A percentile compares a stretch with the other conserved stretches of the same genome.
phyloP scores from a whole-genome alignment of 108 stramenopile species.

The Skeletonema costatum region DNA sequence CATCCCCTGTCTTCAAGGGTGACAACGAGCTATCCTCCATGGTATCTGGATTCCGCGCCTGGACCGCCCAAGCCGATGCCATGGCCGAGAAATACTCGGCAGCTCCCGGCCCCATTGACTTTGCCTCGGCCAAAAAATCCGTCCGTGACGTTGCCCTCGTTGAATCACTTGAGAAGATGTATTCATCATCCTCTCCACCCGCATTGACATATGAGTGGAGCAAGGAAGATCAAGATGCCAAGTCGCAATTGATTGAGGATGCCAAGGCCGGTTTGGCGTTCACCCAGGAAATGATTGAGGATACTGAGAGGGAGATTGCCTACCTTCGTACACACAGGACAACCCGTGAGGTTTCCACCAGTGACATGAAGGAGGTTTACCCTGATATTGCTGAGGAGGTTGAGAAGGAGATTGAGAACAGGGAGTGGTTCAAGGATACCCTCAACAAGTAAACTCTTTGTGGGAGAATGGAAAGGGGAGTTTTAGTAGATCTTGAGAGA shows the following conservation, averaged over 20 bases:
- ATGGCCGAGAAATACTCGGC: slow-evolving; percentile 85
- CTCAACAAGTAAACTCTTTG: slow-evolving; percentile 28
- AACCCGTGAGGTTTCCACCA: slow-evolving; percentile 67
- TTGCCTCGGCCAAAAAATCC: slow-evolving; percentile 66
- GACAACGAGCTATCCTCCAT: slow-evolving; percentile 73
- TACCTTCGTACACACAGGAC: slow-evolving; percentile 77
- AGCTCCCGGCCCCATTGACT: slow-evolving; percentile 80
- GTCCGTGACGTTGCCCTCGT: slow-evolving; percentile 80
- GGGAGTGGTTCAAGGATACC: slow-evolving; percentile 92
- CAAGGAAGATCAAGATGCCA: slow-evolving; percentile 67
- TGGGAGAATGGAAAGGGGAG: not conserved
- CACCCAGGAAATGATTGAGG: slow-evolving; percentile 63
- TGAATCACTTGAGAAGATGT: slow-evolving; percentile 72
- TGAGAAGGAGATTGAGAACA: slow-evolving; percentile 83
- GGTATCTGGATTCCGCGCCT: slow-evolving; percentile 77
- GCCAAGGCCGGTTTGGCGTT: slow-evolving; percentile 66
- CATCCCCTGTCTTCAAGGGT: slow-evolving; percentile 75
- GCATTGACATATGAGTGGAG: slow-evolving; percentile 75
- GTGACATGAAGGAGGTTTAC: slow-evolving; percentile 81
- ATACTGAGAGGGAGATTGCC: slow-evolving; percentile 59
- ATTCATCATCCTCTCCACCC: slow-evolving; percentile 61
- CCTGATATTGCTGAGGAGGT: slow-evolving; percentile 89
- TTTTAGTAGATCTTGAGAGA: not conserved
- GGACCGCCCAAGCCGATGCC: slow-evolving; percentile 80
- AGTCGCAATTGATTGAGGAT: slow-evolving; percentile 74